Conservation (phyloP, 2,329 filamentous ascomycete species). For the Chrysoporthe puriensis region DNA sequence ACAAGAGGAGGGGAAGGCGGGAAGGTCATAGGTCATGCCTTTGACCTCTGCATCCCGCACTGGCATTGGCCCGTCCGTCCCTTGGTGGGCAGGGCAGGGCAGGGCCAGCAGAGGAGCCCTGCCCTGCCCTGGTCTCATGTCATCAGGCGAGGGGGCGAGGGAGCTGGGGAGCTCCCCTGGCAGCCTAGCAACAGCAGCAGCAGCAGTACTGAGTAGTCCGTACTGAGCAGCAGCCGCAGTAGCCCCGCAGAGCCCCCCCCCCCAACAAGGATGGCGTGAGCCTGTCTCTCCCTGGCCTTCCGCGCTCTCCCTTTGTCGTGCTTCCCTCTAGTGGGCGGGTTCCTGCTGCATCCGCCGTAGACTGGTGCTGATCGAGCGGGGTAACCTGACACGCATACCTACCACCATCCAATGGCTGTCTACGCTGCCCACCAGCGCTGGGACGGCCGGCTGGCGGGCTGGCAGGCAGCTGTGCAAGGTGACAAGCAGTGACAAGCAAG, state of each 20-base stretch:
- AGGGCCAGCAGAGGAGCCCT: not conserved
- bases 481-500: too few species aligned
- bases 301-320: not conserved
- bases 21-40: conserved; percentile 18
- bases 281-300: conserved; percentile 10
- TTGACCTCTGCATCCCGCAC: conserved; percentile 4
- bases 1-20: conserved; percentile 27
- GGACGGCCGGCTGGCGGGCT: not conserved
- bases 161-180: not conserved
- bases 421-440: not conserved
- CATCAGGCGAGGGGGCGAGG: conserved; percentile 12
- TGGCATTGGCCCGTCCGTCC: conserved; percentile 10
- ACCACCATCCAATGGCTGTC: not conserved
- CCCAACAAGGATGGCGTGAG: conserved; percentile 23
- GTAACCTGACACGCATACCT: not conserved
- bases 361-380: conserved; percentile 11
- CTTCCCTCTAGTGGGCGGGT: not conserved
- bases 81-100: not conserved
- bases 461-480: not conserved
- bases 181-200: not conserved
- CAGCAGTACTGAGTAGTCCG: not conserved
- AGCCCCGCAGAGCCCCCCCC: not conserved
- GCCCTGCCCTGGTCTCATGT: not conserved
- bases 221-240: not conserved
- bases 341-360: conserved; percentile 1